Evolutionary conservation across 2,329 filamentous ascomycete genomes (phyloP).

Genomic region (Penicillium decumbens): DNA sequence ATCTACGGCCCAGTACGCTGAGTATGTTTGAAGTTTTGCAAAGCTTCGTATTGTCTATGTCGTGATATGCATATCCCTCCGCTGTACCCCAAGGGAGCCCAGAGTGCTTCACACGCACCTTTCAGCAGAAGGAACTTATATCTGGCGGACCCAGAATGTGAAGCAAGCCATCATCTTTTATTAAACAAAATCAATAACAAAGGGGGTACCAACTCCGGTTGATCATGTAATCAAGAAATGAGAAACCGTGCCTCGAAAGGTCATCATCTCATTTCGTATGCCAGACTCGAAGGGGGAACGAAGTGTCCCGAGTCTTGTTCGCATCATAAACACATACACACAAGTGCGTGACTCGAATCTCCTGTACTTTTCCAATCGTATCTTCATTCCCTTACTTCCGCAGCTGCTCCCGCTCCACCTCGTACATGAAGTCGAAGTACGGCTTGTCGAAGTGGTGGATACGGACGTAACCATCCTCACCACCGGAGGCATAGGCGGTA

Average conservation of each 20-base stretch:
- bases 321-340: constrained; percentile 38
- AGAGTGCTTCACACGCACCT: constrained; percentile 1
- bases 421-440: constrained; percentile 98
- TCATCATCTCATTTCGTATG: constrained; percentile 29
- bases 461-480: constrained; percentile 97
- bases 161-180: constrained; percentile 34
- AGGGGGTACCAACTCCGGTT: constrained; percentile 38
- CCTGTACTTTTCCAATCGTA: constrained; percentile 22
- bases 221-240: constrained; percentile 39
- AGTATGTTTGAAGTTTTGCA: constrained; percentile 18
- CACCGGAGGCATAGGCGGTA: constrained; percentile 87
- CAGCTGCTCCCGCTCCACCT: constrained; percentile 82
- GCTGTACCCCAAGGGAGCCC: constrained; percentile 4
- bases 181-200: constrained; percentile 33
- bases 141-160: constrained; percentile 20
- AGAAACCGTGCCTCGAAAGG: constrained; percentile 33
- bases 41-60: constrained; percentile 27
- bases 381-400: constrained; percentile 35
- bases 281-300: constrained; percentile 20
- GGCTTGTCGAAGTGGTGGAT: constrained; percentile 98
- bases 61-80: constrained; percentile 19
- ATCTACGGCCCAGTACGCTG: neutral
- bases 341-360: constrained; percentile 26
- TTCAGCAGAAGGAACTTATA: constrained; percentile 7
- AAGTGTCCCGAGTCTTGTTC: constrained; percentile 26